These are phyloP conservation scores for Lasiosphaeriaceae sp. DNA, from an alignment of 495 filamentous ascomycete species.

Conservation along the genomic window DNA sequence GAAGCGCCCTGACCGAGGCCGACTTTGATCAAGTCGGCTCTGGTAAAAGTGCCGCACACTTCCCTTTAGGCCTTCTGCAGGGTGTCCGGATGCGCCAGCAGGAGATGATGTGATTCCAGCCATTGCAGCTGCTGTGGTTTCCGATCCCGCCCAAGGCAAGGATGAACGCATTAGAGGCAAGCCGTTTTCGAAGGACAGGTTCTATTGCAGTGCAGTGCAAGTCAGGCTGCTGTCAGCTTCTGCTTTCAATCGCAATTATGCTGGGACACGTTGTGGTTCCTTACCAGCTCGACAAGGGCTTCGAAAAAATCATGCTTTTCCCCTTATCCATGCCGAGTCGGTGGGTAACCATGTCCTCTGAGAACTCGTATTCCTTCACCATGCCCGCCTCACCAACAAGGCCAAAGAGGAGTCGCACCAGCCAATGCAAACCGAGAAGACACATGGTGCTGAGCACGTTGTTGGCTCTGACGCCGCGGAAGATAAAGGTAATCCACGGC, in stretches of 20 bases:
- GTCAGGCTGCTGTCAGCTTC: too few relatives aligned
- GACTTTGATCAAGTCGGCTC: constrained; percentile 41
- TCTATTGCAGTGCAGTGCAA: neutral
- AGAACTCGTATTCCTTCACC: neutral
- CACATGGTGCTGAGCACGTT: constrained; percentile 23
- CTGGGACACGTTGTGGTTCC: too few relatives aligned
- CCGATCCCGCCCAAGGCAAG: constrained; percentile 30
- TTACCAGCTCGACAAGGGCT: neutral
- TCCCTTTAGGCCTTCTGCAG: constrained; percentile 40
- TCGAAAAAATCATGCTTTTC: neutral
- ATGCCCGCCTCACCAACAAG: neutral
- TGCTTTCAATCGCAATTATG: too few relatives aligned
- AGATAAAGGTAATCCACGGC: constrained; percentile 30
- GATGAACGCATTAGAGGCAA: constrained; percentile 20
- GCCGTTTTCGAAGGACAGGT: constrained; percentile 20
- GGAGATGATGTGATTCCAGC: constrained; percentile 40
- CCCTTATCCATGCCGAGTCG: neutral
- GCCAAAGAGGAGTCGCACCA: constrained; percentile 1
- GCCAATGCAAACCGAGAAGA: constrained; percentile 15
- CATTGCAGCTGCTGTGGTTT: constrained; percentile 51
- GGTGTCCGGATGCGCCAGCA: constrained; percentile 38
- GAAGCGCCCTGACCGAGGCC: constrained; percentile 32
- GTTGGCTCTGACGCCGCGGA: constrained; percentile 22
- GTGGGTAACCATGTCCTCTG: neutral
- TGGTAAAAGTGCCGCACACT: constrained; percentile 42